phyloP scores from a whole-genome alignment of 306 rosid species.

The Fragaria iinumae region DNA sequence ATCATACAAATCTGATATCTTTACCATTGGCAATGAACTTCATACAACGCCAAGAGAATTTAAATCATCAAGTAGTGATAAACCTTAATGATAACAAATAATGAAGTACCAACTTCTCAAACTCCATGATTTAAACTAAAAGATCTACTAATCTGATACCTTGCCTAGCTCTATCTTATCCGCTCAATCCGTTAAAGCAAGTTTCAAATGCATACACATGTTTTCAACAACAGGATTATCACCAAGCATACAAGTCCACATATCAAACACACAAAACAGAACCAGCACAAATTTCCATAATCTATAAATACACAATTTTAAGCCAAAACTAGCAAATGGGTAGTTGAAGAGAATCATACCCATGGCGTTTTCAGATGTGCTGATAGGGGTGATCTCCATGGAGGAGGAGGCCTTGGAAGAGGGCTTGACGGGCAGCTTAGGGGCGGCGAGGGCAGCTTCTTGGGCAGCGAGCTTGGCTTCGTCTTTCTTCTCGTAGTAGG shows the following conservation, averaged over 20 bases:
- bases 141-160: neutral
- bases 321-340: neutral
- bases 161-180: neutral
- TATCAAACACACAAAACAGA: neutral
- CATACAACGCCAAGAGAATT: no score
- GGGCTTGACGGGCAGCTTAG: conserved; percentile 60
- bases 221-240: neutral
- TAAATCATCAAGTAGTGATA: neutral
- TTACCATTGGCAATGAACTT: no score
- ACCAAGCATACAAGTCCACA: no score
- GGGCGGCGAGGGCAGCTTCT: conserved; percentile 92
- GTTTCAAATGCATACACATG: neutral
- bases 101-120: neutral
- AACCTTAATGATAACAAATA: neutral
- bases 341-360: conserved; percentile 30
- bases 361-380: conserved; percentile 27
- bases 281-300: neutral
- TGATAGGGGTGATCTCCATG: conserved; percentile 50
- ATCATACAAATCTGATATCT: no score
- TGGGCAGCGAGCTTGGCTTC: conserved; percentile 82
- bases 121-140: neutral
- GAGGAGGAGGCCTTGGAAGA: conserved; percentile 29
- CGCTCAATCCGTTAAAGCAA: neutral
- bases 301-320: neutral
- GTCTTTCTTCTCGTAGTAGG: conserved; percentile 80